Evolutionary conservation across 495 filamentous ascomycete genomes (phyloP).

Genomic region (Aspergillus bertholletiae): DNA sequence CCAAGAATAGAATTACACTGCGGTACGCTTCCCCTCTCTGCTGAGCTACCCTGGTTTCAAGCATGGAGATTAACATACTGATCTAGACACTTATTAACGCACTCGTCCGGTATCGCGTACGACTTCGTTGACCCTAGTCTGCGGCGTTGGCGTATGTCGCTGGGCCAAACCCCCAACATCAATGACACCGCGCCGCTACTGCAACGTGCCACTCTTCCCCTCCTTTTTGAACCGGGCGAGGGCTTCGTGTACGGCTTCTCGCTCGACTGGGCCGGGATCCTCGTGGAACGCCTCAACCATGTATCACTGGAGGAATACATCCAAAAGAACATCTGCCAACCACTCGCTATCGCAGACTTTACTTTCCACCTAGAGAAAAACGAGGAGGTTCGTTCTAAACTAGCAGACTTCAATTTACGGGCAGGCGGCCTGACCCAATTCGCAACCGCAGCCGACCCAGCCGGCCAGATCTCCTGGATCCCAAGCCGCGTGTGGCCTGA

Average conservation of each 20-base stretch:
- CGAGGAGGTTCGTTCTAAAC: too few species aligned
- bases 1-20: not conserved
- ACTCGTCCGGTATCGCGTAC: not conserved
- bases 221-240: slow-evolving; percentile 1
- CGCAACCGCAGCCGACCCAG: too few species aligned
- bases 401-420: too few species aligned
- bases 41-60: not conserved
- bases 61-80: not conserved
- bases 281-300: not conserved
- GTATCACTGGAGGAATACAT: too few species aligned
- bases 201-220: not conserved
- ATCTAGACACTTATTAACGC: not conserved
- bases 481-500: too few species aligned
- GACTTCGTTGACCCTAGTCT: not conserved
- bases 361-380: too few species aligned
- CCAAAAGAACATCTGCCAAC: too few species aligned
- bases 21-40: not conserved
- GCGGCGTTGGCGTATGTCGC: not conserved
- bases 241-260: not conserved
- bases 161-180: not conserved
- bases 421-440: too few species aligned
- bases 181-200: not conserved
- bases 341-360: too few species aligned
- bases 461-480: too few species aligned
- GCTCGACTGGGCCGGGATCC: not conserved